phyloP scores from a whole-genome alignment of 805 yeast genomes.

The Scheffersomyces coipomensis region DNA sequence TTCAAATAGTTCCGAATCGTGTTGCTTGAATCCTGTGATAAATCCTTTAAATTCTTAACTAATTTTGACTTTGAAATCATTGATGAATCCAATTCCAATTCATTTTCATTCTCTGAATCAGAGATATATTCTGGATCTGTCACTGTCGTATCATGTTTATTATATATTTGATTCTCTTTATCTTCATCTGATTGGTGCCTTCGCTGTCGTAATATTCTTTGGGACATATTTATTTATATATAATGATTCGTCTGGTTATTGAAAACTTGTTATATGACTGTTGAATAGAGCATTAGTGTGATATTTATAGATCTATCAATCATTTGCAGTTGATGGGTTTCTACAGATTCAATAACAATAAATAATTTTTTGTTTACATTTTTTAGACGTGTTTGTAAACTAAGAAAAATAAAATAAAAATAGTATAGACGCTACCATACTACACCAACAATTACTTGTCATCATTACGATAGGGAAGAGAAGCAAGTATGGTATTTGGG shows the following conservation, averaged over 20 bases:
- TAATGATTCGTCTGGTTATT: no score
- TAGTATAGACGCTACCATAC: no score
- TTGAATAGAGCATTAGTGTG: neutral
- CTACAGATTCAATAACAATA: no score
- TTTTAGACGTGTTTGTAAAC: neutral
- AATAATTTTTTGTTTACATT: slow-evolving; percentile 1
- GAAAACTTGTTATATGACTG: neutral
- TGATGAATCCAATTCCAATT: slow-evolving; percentile 9
- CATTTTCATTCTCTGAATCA: slow-evolving; percentile 28
- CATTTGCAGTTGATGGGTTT: no score
- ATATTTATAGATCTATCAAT: no score
- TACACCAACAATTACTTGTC: no score
- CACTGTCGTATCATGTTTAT: no score
- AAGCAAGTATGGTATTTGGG: no score
- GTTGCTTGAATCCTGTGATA: slow-evolving; percentile 6
- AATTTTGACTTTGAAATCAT: slow-evolving; percentile 10
- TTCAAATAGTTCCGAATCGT: neutral
- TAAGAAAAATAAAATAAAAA: no score
- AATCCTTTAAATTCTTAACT: slow-evolving; percentile 1
- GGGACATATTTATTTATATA: neutral
- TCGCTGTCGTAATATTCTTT: neutral
- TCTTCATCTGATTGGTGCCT: neutral
- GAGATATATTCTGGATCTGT: slow-evolving; percentile 16
- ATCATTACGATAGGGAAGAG: no score
- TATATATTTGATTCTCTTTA: no score